phyloP scores from a whole-genome alignment of 305 asterid species.

The Solanum hybrid region DNA sequence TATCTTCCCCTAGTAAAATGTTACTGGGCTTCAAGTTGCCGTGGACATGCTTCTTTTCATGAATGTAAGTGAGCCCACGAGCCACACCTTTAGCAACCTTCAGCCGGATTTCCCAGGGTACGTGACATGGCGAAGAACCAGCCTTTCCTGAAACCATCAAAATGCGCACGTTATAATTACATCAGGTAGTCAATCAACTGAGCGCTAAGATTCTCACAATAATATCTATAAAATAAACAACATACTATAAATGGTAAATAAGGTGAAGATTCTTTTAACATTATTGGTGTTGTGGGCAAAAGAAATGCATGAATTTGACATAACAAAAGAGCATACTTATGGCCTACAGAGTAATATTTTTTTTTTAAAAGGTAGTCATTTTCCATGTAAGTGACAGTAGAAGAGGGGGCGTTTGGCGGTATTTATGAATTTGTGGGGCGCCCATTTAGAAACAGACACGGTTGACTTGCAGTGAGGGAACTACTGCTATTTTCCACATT shows the following conservation, averaged over 20 bases:
- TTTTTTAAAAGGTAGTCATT: slow-evolving; percentile 11
- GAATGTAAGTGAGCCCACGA: slow-evolving; percentile 78
- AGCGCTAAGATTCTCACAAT: not conserved
- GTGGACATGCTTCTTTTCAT: slow-evolving; percentile 88
- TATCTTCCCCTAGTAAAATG: slow-evolving; percentile 53
- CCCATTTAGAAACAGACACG: slow-evolving; percentile 13
- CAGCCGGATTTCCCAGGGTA: slow-evolving; percentile 80
- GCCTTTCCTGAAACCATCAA: slow-evolving; percentile 45
- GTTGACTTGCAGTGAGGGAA: slow-evolving; percentile 32
- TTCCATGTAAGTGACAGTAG: slow-evolving; percentile 28
- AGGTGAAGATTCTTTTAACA: not conserved
- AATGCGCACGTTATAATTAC: slow-evolving; percentile 7
- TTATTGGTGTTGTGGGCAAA: not conserved
- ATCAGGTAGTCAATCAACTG: not conserved
- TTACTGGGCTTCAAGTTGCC: slow-evolving; percentile 87
- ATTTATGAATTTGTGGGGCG: not conserved
- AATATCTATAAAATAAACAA: not conserved
- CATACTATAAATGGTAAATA: not conserved
- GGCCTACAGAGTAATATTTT: not conserved
- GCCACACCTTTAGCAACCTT: slow-evolving; percentile 89
- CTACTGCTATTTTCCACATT: slow-evolving; percentile 28
- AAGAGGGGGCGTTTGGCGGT: slow-evolving; percentile 10
- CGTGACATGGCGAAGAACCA: slow-evolving; percentile 77
- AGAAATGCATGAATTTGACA: not conserved
- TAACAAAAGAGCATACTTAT: not conserved